phyloP scores from a whole-genome alignment of 2,329 filamentous ascomycete genomes.

The Botryosphaeria dothidea region DNA sequence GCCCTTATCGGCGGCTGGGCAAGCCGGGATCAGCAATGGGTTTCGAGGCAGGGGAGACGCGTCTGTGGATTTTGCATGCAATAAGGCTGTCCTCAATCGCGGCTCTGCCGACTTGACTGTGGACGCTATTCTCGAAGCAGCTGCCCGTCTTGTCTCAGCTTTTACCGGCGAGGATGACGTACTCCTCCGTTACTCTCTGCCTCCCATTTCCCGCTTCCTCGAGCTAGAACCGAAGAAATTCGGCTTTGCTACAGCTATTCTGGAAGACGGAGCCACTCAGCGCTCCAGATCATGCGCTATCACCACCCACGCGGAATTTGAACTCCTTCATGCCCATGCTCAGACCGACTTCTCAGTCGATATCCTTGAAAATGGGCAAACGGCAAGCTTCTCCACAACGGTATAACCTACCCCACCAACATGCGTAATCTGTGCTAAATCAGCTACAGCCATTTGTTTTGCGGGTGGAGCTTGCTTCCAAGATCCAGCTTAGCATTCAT shows the following conservation, averaged over 20 bases:
- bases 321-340: not conserved
- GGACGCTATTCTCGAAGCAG: slow-evolving; percentile 1
- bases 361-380: slow-evolving; percentile 14
- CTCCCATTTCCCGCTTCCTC: not conserved
- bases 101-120: not conserved
- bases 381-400: slow-evolving; percentile 5
- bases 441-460: slow-evolving; percentile 12
- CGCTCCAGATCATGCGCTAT: slow-evolving; percentile 5
- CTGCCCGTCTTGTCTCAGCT: slow-evolving; percentile 4
- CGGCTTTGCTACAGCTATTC: not conserved
- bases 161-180: slow-evolving; percentile 18
- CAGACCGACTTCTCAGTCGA: slow-evolving; percentile 17
- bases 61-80: slow-evolving; percentile 3
- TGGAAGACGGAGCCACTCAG: not conserved
- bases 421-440: not conserved
- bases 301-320: not conserved
- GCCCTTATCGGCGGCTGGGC: slow-evolving; percentile 9
- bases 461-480: slow-evolving; percentile 10
- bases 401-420: not conserved
- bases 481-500: slow-evolving; percentile 2
- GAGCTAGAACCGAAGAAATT: not conserved
- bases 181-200: slow-evolving; percentile 14
- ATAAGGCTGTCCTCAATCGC: not conserved
- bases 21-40: slow-evolving; percentile 4
- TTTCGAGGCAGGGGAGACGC: not conserved